phyloP scores from a whole-genome alignment of 2,329 filamentous ascomycete species.

The Graphilbum fragrans region DNA sequence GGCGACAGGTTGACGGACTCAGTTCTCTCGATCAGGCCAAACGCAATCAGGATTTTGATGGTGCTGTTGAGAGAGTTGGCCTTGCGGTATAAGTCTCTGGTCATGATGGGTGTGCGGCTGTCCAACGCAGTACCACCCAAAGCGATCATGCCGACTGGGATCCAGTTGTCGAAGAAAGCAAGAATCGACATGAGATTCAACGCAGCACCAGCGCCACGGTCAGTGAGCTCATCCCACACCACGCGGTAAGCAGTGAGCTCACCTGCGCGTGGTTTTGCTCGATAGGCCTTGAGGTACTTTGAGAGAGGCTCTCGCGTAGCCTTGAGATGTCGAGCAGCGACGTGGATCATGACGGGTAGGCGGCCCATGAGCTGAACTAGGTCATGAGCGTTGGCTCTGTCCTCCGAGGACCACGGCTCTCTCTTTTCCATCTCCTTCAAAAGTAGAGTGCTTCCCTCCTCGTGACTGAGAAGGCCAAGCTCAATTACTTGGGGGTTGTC shows the following conservation, averaged over 20 bases:
- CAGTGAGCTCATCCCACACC: slow-evolving; percentile 35
- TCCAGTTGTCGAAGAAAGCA: slow-evolving; percentile 51
- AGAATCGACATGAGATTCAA: slow-evolving; percentile 53
- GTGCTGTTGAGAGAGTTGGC: slow-evolving; percentile 31
- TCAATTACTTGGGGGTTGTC: slow-evolving; percentile 46
- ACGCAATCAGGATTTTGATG: slow-evolving; percentile 35
- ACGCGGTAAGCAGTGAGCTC: slow-evolving; percentile 33
- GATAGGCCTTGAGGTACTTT: slow-evolving; percentile 46
- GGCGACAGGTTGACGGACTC: slow-evolving; percentile 29
- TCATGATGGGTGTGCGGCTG: slow-evolving; percentile 31
- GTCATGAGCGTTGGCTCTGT: slow-evolving; percentile 44
- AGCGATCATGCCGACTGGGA: slow-evolving; percentile 53
- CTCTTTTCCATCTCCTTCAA: slow-evolving; percentile 50
- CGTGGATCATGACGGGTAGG: slow-evolving; percentile 56
- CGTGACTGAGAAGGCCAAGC: slow-evolving; percentile 38
- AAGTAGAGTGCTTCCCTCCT: slow-evolving; percentile 48
- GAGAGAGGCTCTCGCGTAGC: slow-evolving; percentile 48
- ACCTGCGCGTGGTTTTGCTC: slow-evolving; percentile 40
- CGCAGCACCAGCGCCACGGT: slow-evolving; percentile 36
- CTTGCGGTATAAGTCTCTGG: slow-evolving; percentile 23
- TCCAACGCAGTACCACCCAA: slow-evolving; percentile 39
- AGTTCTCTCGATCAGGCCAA: slow-evolving; percentile 38
- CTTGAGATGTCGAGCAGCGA: slow-evolving; percentile 49
- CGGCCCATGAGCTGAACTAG: slow-evolving; percentile 52
- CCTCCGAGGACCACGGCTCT: slow-evolving; percentile 38